These are phyloP conservation scores for Diospyros lotus DNA, from an alignment of 148 eudicot genomes.

Conservation along the genomic window DNA sequence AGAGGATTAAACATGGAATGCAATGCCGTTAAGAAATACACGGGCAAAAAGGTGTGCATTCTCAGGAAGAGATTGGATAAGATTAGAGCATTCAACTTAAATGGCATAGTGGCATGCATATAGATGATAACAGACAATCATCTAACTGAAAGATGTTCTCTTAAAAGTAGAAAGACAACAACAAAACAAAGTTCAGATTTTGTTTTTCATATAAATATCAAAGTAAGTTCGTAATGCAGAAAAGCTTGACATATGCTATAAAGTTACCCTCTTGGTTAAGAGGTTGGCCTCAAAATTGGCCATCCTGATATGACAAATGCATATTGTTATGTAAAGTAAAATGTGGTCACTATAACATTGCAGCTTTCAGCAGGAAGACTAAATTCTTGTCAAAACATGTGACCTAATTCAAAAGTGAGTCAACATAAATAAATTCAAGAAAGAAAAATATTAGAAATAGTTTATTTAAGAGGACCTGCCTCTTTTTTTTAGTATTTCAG, in stretches of 20 bases:
- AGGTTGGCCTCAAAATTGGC: not conserved
- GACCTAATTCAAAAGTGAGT: not conserved
- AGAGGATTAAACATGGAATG: not conserved
- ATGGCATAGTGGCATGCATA: not conserved
- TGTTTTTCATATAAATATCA: no score
- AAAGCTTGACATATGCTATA: no score
- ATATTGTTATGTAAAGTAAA: not conserved
- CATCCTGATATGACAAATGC: not conserved
- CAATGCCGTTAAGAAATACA: not conserved
- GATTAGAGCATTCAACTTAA: not conserved
- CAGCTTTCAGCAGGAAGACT: not conserved
- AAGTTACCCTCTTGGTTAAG: not conserved
- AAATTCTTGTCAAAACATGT: not conserved
- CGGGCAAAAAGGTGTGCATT: not conserved
- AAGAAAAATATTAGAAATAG: not conserved
- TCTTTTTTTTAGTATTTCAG: no score
- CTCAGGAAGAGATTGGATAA: no score
- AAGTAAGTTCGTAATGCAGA: no score
- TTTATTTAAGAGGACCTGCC: no score
- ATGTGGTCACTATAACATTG: not conserved
- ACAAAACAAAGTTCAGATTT: not conserved
- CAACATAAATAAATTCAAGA: not conserved
- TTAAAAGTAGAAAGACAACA: not conserved
- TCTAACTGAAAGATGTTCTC: not conserved
- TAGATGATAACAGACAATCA: not conserved